Conservation (phyloP, 371 early-diverging fungal genomes). For the Cokeromyces recurvatus region DNA sequence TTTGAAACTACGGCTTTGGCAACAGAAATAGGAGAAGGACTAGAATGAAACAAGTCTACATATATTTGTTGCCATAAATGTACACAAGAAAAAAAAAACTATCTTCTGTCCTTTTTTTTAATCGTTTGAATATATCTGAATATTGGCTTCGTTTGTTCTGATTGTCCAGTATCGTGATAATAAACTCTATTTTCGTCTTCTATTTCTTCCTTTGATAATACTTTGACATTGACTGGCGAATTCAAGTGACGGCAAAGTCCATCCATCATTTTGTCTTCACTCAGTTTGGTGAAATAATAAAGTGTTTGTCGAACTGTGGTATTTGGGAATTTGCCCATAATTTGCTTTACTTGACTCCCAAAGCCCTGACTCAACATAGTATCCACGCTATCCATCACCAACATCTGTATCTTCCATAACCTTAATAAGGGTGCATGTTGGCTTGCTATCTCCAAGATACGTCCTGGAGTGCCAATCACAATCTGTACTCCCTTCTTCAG, state of each 20-base stretch:
- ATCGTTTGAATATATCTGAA: no score
- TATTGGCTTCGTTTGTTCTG: no score
- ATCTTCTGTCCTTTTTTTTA: no score
- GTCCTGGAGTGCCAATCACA: slow-evolving; percentile 57
- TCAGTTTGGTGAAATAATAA: slow-evolving; percentile 38
- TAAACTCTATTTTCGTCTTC: no score
- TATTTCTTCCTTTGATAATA: no score
- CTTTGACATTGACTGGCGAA: slow-evolving; percentile 21
- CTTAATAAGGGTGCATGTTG: slow-evolving; percentile 37
- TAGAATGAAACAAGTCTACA: no score
- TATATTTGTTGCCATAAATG: no score
- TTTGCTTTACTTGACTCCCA: slow-evolving; percentile 42
- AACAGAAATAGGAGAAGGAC: no score
- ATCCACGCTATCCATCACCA: slow-evolving; percentile 62
- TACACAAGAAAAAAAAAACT: no score
- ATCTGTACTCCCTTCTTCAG: slow-evolving; percentile 56
- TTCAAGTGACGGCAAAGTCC: slow-evolving; percentile 6
- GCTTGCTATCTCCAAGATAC: slow-evolving; percentile 45
- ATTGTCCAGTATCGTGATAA: no score
- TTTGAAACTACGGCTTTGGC: no score
- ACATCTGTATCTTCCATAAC: slow-evolving; percentile 44
- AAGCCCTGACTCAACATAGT: slow-evolving; percentile 55
- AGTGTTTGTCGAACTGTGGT: slow-evolving; percentile 41
- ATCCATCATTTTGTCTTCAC: slow-evolving; percentile 10
- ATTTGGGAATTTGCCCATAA: slow-evolving; percentile 41